These are phyloP conservation scores for Picochlorum sp. DNA, from an alignment of 139 green algal species.

Conservation along the genomic window DNA sequence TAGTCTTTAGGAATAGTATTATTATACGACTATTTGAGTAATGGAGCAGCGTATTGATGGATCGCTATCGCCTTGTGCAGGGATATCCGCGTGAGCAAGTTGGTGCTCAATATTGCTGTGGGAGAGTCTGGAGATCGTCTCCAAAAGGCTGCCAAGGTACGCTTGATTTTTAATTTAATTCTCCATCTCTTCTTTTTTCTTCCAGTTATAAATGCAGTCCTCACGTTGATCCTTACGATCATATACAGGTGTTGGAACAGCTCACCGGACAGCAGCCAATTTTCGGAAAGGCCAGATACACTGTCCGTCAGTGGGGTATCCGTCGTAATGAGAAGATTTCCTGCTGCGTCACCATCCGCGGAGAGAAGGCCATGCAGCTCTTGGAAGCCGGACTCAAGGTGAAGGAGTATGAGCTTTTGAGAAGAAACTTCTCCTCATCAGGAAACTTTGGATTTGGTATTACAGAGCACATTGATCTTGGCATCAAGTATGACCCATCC, in stretches of 20 bases:
- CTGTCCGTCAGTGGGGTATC: slow-evolving; percentile 94
- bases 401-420: slow-evolving; percentile 98
- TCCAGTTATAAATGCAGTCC: too few relatives aligned
- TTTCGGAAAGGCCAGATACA: slow-evolving; percentile 97
- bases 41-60: neutral
- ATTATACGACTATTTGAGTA: neutral
- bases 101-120: slow-evolving; percentile 96
- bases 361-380: slow-evolving; percentile 98
- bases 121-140: slow-evolving; percentile 97
- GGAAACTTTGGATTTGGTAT: slow-evolving; percentile 97
- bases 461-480: slow-evolving; percentile 98
- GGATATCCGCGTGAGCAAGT: slow-evolving; percentile 96
- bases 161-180: neutral
- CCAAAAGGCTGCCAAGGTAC: slow-evolving; percentile 96
- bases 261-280: slow-evolving; percentile 96
- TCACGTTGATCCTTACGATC: neutral
- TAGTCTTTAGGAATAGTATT: too few relatives aligned
- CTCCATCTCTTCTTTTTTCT: neutral
- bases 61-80: neutral
- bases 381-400: slow-evolving; percentile 98
- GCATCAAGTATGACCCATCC: slow-evolving; percentile 99
- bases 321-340: slow-evolving; percentile 99
- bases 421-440: slow-evolving; percentile 92
- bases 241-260: slow-evolving; percentile 93
- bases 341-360: slow-evolving; percentile 88